Evolutionary conservation across 495 filamentous ascomycete genomes (phyloP).

Genomic region (Podospora pseudocomata): DNA sequence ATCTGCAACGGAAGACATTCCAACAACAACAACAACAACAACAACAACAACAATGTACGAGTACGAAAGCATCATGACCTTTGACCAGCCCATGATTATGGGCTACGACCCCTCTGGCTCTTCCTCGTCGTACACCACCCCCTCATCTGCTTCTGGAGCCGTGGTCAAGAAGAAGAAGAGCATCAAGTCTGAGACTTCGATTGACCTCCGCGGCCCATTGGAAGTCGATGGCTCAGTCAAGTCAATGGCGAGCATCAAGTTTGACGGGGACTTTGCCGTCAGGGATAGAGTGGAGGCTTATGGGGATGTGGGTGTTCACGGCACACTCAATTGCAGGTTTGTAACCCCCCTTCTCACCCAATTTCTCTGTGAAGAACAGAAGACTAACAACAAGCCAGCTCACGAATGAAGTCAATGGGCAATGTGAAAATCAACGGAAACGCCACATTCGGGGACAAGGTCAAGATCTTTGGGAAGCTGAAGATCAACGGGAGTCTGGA

Average conservation of each 20-base stretch:
- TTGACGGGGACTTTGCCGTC: conserved; percentile 35
- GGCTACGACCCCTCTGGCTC: conserved; percentile 15
- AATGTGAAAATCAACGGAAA: conserved; percentile 34
- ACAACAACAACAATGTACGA: conserved; percentile 30
- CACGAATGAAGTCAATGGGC: conserved; percentile 32
- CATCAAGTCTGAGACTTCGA: conserved; percentile 32
- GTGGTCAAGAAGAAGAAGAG: conserved; percentile 28
- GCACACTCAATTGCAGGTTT: conserved; percentile 29
- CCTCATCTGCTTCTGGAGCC: background rate
- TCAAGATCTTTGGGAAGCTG: conserved; percentile 42
- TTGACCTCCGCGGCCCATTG: conserved; percentile 35
- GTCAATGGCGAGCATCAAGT: conserved; percentile 32
- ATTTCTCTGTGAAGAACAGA: background rate
- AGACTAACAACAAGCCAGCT: conserved; percentile 15
- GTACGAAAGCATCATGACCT: conserved; percentile 36
- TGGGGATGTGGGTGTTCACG: conserved; percentile 33
- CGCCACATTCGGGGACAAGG: conserved; percentile 29
- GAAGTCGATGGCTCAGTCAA: conserved; percentile 40
- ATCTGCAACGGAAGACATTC: conserved; percentile 5
- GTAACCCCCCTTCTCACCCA: background rate
- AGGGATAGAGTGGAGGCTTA: conserved; percentile 40
- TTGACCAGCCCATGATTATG: conserved; percentile 26
- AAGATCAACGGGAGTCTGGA: conserved; percentile 35
- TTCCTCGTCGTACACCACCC: conserved; percentile 6
- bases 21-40: conserved; percentile 1